Base-by-base conservation (phyloP, 2,329 filamentous ascomycete genomes). In the Hypoxylon sp. region DNA sequence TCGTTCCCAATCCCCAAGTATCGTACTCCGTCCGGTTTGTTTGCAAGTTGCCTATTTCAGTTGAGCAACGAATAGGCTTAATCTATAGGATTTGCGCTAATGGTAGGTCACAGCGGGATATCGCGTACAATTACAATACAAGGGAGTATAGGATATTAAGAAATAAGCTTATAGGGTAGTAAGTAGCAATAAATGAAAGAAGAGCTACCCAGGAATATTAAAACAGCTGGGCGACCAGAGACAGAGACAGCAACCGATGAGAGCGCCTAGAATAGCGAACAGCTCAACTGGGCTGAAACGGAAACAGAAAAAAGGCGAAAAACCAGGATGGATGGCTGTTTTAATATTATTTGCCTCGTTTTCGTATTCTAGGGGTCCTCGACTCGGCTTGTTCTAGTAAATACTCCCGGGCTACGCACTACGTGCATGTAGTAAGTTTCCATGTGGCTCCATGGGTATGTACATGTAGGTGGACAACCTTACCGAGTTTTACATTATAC, bases 301-400 rank as follows among this genome's bases (percentile, higher is more conserved):
- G 30, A 13, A 30, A 60, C 33, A 33, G 46, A 61, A 53, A 55
- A 64, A 57, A 50, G 25, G 4, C n/a, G 17, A 57, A 53, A 53
- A 61, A 25, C 49, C n/a, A 55, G 62, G 68, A 66, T 55, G 68
- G 58, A 60, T 48, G 50, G 51, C 20, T 14, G 56, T 64, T 69
- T 71, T 71, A 71, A 63, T 69, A 69, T 66, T 55, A 62, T 66
- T 61, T 40, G 54, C 17, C 66, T 71, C 69, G 69, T 71, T 71
- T 71, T 69, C 69, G 69, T 71, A 71, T 71, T 69, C 33, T 65
- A 57, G 63, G 64, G 69, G 63, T 63, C 61, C 56, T 67, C 54
- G 48, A 63, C 20, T 56, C 54, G 55, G 37, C 22, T 48, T 44
- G 30, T 61, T 49, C 33, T 46, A 46, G 58, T 27, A 42, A 53